Base-by-base conservation (phyloP, 225 moss, liverwort and hornwort genomes). In the Straminergon stramineum region DNA sequence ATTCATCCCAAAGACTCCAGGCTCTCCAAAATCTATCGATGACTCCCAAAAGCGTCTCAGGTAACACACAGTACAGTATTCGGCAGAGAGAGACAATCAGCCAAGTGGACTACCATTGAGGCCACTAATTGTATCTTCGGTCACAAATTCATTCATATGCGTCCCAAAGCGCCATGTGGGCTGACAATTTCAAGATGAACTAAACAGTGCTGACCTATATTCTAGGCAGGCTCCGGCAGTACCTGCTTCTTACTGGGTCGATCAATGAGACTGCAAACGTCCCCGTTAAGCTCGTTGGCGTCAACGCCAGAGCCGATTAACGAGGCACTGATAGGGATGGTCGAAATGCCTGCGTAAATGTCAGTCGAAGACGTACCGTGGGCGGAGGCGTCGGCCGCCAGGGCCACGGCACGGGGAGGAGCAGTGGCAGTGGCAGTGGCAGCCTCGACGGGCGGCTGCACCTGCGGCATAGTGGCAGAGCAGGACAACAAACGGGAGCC, bases 171-270 rank as follows among this genome's bases (percentile, higher is more conserved):
- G 43, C 56, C 53, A 66, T 56, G 28, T 35, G 48, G 66, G 13
- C 67, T 28, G 22, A 37, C 58, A 78, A 35, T 43, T 43, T 75
- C 34, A 60, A 79, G 1, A 52, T 85, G 79, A 75, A 55, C 30
- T 39, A 57, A 43, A 48, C 78, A 77, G 15, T 21, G 56, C 90
- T 48, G 48, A 65, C 39, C 62, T 27, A 35, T 52, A 15, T 28
- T 73, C 61, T 24, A 53, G 65, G 41, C 43, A 34, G 87, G 83
- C 24, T 68, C 65, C 34, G 19, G 11, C 57, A 41, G 64, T 75
- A 95, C 95, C 95, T 95, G 92, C 89, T 93, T 95, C 90, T 95
- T 95, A 67, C 80, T 81, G 43, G 92, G 90, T n/a, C 95, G 91
- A 86, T 95, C 95, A 8, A 91, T 90, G 88, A 95, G 84, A 68